Base-by-base conservation (phyloP, 1,284 basidiomycete genomes). In the Cryptococcus depauperatus region DNA sequence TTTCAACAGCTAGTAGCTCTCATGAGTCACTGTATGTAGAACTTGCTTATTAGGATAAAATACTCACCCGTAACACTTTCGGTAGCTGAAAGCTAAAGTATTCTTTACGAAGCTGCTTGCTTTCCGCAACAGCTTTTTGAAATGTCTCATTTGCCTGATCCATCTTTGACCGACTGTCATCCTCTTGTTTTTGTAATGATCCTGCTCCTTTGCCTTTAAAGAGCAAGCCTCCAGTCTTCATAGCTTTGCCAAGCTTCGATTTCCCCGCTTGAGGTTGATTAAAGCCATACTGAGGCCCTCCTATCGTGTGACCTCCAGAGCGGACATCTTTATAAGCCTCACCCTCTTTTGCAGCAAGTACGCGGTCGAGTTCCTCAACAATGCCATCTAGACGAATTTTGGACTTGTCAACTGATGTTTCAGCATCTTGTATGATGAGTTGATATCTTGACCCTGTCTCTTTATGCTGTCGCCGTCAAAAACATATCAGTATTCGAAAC, bases 21-120 rank as follows among this genome's bases (percentile, higher is more conserved):
- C 14, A 42, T 35, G 21, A 30, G 33, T 16, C 34, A 5, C 10
- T 33, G 37, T 21, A 43, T 22, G n/a, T n/a, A n/a, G n/a, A n/a
- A 44, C 26, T 8, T n/a, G n/a, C n/a, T n/a, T n/a, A n/a, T n/a
- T n/a, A 19, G 43, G 37, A 16, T n/a, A n/a, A n/a, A n/a, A n/a
- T 19, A 76, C 83, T 65, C 66, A 92, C 90, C 41, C 95, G 79
- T 37, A 98, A 71, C 52, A 97, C 86, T 57, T 90, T 83, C 35
- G 95, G 93, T 37, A 96, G 73, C 63, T 97, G 93, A 62, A 93
- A 85, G 68, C 95, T 93, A 72, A 96, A 98, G 69, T 93, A 97
- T 66, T 98, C 93, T 68, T 96, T 91, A 43, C 92, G 78, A 70
- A 90, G 80, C 3, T 81, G 75, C 69, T 96, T 92, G 9, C 86